phyloP scores from a whole-genome alignment of 2,329 filamentous ascomycete genomes.

The Raffaelea arxii region DNA sequence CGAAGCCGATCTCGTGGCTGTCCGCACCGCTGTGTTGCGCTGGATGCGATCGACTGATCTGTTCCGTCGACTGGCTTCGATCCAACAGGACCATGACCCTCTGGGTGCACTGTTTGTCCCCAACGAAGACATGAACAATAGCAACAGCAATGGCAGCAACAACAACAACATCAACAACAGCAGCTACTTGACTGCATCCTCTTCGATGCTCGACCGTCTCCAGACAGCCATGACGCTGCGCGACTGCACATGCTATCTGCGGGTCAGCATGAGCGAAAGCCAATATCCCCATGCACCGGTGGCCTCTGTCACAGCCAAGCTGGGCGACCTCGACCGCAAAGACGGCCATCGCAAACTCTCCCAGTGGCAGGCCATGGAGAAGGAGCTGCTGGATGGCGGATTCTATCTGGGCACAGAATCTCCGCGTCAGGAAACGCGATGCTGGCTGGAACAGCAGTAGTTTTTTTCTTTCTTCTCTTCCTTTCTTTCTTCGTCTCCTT shows the following conservation, averaged over 20 bases:
- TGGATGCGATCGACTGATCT: conserved; percentile 29
- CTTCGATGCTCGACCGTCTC: conserved; percentile 33
- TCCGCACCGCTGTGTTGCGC: conserved; percentile 22
- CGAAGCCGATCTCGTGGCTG: conserved; percentile 23
- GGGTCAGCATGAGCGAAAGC: conserved; percentile 28
- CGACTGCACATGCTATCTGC: conserved; percentile 68
- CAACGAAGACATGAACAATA: background rate
- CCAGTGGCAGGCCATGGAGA: conserved; percentile 60
- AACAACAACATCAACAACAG: background rate
- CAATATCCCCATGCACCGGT: background rate
- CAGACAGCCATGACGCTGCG: conserved; percentile 69
- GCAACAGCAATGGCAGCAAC: background rate
- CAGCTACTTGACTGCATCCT: background rate
- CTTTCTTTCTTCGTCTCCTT: background rate
- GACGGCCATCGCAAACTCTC: conserved; percentile 53
- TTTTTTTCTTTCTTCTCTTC: background rate
- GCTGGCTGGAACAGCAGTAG: conserved; percentile 13
- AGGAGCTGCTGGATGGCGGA: conserved; percentile 51
- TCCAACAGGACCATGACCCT: conserved; percentile 21
- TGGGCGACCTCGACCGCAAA: conserved; percentile 74
- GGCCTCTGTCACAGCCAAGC: conserved; percentile 40
- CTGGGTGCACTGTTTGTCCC: conserved; percentile 6
- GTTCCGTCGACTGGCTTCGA: conserved; percentile 32
- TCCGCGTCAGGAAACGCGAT: conserved; percentile 15
- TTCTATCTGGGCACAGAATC: conserved; percentile 44